These are phyloP conservation scores for Chromera velia DNA, from an alignment of 73 alveolate genomes.

Conservation along the genomic window DNA sequence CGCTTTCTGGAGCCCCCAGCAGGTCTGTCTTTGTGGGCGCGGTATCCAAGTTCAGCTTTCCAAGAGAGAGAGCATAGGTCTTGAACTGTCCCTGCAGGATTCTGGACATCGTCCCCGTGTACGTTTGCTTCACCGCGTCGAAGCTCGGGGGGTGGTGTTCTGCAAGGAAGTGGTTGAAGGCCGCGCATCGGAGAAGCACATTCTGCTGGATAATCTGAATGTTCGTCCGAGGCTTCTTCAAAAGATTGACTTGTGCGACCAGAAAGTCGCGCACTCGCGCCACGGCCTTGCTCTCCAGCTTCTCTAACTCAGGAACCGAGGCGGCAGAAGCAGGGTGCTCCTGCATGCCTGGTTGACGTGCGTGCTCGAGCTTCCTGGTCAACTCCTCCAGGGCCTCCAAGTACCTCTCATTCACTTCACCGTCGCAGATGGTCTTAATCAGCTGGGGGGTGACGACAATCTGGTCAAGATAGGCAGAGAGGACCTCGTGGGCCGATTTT, in stretches of 20 bases:
- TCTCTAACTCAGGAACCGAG: slow-evolving; percentile 30
- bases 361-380: slow-evolving; percentile 41
- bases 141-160: slow-evolving; percentile 28
- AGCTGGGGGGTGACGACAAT: slow-evolving; percentile 42
- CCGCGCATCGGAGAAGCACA: slow-evolving; percentile 36
- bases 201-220: slow-evolving; percentile 35
- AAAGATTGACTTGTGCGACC: slow-evolving; percentile 17
- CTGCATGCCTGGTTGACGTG: slow-evolving; percentile 25
- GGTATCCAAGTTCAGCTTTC: slow-evolving; percentile 21
- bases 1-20: slow-evolving; percentile 2
- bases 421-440: slow-evolving; percentile 35
- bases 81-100: slow-evolving; percentile 28
- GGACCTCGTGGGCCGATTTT: background rate
- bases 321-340: slow-evolving; percentile 17
- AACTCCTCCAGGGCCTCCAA: slow-evolving; percentile 20
- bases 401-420: slow-evolving; percentile 29
- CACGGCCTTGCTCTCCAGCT: slow-evolving; percentile 33
- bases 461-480: background rate
- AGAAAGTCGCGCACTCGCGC: slow-evolving; percentile 34
- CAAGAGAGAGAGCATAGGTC: slow-evolving; percentile 31
- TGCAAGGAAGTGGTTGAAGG: slow-evolving; percentile 24
- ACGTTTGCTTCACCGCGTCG: slow-evolving; percentile 23
- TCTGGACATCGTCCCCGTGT: slow-evolving; percentile 22
- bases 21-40: slow-evolving; percentile 24
- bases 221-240: slow-evolving; percentile 41